Percentiles rank a stretch among this genome's conserved stretches.
Conservation (phyloP, 345 rosid species). For the Populus deltoides region DNA sequence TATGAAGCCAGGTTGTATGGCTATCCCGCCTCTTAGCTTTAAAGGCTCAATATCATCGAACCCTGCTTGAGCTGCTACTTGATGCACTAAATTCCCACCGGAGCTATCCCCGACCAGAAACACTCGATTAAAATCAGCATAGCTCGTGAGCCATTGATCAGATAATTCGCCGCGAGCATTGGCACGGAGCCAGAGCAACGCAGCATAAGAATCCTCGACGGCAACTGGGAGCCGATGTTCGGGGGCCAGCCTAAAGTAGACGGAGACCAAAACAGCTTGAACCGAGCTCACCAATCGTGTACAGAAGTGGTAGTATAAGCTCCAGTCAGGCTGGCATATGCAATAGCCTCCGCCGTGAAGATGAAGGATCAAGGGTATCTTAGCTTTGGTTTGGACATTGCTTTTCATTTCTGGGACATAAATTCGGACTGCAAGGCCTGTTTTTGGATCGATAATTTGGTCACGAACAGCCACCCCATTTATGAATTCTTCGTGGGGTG, state of each 20-base stretch:
- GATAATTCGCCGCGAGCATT: conserved; percentile 25
- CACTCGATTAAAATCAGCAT: conserved; percentile 40
- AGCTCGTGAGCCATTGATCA: conserved; percentile 39
- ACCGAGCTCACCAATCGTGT: conserved; percentile 36
- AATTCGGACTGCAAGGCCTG: conserved; percentile 12
- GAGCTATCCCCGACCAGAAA: conserved; percentile 78
- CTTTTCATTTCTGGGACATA: not conserved
- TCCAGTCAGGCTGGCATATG: conserved; percentile 35
- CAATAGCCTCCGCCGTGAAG: conserved; percentile 82
- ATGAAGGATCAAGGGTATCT: conserved; percentile 32
- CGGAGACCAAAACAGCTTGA: conserved; percentile 46
- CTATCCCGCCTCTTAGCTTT: conserved; percentile 40
- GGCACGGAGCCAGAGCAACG: conserved; percentile 43
- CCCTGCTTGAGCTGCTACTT: conserved; percentile 39
- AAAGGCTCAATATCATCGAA: conserved; percentile 23
- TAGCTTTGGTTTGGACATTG: not conserved
- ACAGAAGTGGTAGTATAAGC: not conserved
- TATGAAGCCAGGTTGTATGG: conserved; percentile 53
- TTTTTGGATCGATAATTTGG: not conserved
- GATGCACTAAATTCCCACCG: conserved; percentile 64
- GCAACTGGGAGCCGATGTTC: conserved; percentile 64
- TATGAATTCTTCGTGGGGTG: conserved; percentile 13
- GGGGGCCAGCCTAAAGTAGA: conserved; percentile 62
- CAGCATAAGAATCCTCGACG: conserved; percentile 49
- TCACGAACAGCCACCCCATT: conserved; percentile 12